Evolutionary conservation across 495 filamentous ascomycete genomes (phyloP).

Genomic region (Lichenothelia convexa): DNA sequence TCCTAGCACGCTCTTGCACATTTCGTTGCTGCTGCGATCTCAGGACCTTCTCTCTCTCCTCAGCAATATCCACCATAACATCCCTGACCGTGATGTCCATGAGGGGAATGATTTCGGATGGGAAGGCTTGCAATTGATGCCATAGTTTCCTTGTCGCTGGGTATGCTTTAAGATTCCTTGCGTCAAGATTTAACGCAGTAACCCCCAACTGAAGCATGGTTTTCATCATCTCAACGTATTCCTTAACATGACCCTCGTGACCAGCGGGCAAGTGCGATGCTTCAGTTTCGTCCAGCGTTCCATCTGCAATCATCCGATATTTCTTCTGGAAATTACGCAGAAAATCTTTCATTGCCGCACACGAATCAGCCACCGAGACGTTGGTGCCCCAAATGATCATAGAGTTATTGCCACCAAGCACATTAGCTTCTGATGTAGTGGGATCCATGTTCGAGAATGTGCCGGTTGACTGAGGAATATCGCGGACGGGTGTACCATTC

Average conservation of each 20-base stretch:
- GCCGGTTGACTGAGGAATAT: constrained; percentile 48
- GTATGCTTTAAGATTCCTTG: constrained; percentile 78
- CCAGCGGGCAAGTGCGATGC: constrained; percentile 30
- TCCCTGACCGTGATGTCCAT: constrained; percentile 94
- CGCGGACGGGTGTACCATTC: constrained; percentile 51
- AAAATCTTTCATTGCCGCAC: constrained; percentile 76
- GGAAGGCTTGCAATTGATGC: constrained; percentile 85
- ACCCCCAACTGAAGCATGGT: constrained; percentile 77
- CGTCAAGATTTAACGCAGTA: constrained; percentile 70
- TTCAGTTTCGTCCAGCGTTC: constrained; percentile 51
- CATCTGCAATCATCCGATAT: constrained; percentile 80
- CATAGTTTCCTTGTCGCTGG: constrained; percentile 83
- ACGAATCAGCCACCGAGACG: constrained; percentile 78
- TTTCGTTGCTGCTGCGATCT: constrained; percentile 37
- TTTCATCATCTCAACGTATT: constrained; percentile 72
- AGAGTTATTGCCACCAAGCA: constrained; percentile 58
- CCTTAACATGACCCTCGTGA: constrained; percentile 41
- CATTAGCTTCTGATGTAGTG: constrained; percentile 79
- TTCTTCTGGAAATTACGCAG: constrained; percentile 75
- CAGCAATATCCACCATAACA: constrained; percentile 74
- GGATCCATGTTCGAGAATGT: constrained; percentile 80
- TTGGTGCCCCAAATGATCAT: constrained; percentile 96
- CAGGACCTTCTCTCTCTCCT: constrained; percentile 57
- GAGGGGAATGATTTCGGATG: constrained; percentile 84
- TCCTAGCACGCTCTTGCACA: constrained; percentile 19